A percentile compares a stretch with the other conserved stretches of the same genome.
Conservation (phyloP, 306 rosid species). For the Quercus engelmannii region DNA sequence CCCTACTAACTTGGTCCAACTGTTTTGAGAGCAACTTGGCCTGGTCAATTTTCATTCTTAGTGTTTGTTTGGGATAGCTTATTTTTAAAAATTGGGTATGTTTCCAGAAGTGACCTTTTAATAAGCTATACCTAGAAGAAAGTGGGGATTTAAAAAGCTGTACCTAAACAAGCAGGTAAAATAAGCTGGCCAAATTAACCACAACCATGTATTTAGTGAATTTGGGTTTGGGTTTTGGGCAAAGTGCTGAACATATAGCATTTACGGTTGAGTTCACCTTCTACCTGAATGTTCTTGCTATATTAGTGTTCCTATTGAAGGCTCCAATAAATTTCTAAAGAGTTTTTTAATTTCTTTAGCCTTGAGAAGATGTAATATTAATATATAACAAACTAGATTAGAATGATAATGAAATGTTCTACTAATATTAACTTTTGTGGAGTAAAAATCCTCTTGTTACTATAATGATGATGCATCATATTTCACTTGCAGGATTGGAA, state of each 20-base stretch:
- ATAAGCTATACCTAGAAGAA: too few relatives aligned
- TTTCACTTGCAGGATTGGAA: constrained; percentile 87
- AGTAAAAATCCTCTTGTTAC: constrained; percentile 18
- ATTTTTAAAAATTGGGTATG: too few relatives aligned
- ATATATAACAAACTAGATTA: background rate
- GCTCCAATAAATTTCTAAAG: background rate
- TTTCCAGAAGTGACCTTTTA: too few relatives aligned
- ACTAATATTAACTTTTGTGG: background rate
- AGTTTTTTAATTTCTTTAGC: background rate
- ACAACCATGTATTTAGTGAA: too few relatives aligned
- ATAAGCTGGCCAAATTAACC: too few relatives aligned
- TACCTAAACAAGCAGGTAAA: too few relatives aligned
- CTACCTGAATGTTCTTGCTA: background rate
- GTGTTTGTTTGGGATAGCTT: too few relatives aligned
- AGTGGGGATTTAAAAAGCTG: too few relatives aligned
- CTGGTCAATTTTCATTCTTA: background rate
- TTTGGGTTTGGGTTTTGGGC: background rate
- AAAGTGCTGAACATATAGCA: background rate
- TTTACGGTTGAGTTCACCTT: background rate
- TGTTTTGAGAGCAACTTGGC: background rate
- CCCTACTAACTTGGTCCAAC: background rate
- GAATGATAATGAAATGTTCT: background rate
- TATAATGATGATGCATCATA: constrained; percentile 17
- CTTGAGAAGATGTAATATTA: background rate
- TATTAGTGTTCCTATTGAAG: background rate